Base-by-base conservation (phyloP, 805 yeast genomes). In the Blastobotrys mokoenaii region DNA sequence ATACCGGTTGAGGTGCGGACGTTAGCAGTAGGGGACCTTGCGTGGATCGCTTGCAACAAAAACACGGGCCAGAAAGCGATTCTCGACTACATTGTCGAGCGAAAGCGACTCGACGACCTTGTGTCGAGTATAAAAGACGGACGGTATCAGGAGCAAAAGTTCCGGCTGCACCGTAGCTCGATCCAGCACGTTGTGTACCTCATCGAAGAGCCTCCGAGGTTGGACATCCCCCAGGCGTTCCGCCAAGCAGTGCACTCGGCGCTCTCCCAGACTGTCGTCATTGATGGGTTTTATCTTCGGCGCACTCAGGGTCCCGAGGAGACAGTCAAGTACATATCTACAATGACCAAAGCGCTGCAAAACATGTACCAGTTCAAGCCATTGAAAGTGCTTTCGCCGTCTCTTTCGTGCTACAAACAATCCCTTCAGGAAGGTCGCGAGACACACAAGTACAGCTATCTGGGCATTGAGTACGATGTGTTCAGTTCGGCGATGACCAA, bases 61-160 rank as follows among this genome's bases (percentile, higher is more conserved):
- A 53, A 48, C 0, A 74, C 84, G 0, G 71, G 74, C 1, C 72
- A 73, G 44, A 80, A 80, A 45, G 86, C 80, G 3, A 82, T 85
- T 0, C 64, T 93, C 14, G 84, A 90, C 59, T 80, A 77, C 50
- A 82, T 93, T n/a, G 73, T 90, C 39, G 99, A 93, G 66, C 71
- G 99, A 33, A 93, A 93, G 63, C 68, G 96, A 46, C 63, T 89
- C 38, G 95, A 86, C 58, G 99, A 93, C 69, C 72, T 93, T 55
- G 83, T 83, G 0, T 58, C 70, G 30, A 84, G 95, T 43, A 87
- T 93, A 39, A 73, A 75, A 48, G 99, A 93, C 63, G 96, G 96
- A 1, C 67, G 99, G 41, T 88, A 83, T 56, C 70, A 72, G 45
- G 98, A 93, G 60, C 99, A 93, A 60, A 89, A 90, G 58, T 65